Conservation (phyloP, 140 eudicot genomes). For the Anethum foeniculum region DNA sequence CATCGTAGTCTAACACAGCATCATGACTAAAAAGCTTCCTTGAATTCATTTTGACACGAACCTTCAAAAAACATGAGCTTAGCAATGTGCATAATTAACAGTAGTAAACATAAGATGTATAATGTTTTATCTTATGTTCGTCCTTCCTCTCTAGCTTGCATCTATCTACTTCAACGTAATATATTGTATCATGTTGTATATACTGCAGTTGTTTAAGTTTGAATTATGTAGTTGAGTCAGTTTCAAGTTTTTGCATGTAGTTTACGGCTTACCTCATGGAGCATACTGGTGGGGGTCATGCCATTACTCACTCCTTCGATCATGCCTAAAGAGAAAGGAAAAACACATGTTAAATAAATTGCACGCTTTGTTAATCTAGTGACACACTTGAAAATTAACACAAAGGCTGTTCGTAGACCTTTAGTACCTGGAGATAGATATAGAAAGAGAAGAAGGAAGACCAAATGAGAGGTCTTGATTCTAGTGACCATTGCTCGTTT, state of each 20-base stretch:
- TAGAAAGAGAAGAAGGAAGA: slow-evolving; percentile 31
- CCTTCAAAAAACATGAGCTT: slow-evolving; percentile 10
- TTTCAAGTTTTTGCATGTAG: neutral
- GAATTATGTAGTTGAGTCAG: neutral
- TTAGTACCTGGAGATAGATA: slow-evolving; percentile 34
- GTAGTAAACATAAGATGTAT: neutral
- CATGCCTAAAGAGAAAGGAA: slow-evolving; percentile 13
- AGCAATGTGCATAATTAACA: neutral
- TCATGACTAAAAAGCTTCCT: slow-evolving; percentile 28
- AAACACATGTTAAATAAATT: neutral
- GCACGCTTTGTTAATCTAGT: neutral
- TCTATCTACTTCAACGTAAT: neutral
- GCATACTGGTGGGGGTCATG: neutral
- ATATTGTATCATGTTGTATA: neutral
- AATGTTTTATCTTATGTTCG: neutral
- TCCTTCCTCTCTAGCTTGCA: neutral
- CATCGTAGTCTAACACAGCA: slow-evolving; percentile 31
- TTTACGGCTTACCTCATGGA: slow-evolving; percentile 20
- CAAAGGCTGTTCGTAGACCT: neutral
- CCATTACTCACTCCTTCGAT: slow-evolving; percentile 20
- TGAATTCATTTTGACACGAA: slow-evolving; percentile 2
- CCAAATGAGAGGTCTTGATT: slow-evolving; percentile 31
- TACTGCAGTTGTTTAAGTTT: neutral
- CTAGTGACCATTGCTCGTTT: slow-evolving; percentile 29
- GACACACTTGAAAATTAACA: slow-evolving; percentile 10